Conservation (phyloP, 306 rosid species). For the Fagus crenata region DNA sequence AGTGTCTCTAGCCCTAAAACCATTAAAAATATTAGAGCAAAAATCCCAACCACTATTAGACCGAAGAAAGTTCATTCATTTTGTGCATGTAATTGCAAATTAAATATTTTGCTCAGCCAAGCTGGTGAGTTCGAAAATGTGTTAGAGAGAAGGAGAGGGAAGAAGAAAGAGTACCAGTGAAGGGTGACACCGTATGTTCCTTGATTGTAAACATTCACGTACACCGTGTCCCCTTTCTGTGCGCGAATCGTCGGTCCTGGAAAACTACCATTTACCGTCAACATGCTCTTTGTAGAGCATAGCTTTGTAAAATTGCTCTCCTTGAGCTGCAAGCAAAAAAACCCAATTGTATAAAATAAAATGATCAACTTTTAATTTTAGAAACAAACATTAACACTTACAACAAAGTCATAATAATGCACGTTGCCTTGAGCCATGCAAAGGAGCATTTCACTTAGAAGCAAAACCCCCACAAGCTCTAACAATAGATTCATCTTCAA, state of each 20-base stretch:
- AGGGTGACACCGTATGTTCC: slow-evolving; percentile 11
- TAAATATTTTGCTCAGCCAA: background rate
- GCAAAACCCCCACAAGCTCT: background rate
- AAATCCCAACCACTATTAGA: too few relatives aligned
- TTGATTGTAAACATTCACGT: slow-evolving; percentile 12
- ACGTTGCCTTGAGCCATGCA: background rate
- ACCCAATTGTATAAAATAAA: background rate
- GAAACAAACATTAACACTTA: slow-evolving; percentile 2
- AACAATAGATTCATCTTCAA: background rate
- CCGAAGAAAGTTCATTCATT: too few relatives aligned
- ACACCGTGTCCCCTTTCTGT: slow-evolving; percentile 9
- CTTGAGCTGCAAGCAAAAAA: background rate
- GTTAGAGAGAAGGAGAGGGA: background rate
- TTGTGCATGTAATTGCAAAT: too few relatives aligned
- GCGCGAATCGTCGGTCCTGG: slow-evolving; percentile 4
- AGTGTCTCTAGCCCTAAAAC: too few relatives aligned
- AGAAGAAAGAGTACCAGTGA: slow-evolving; percentile 6
- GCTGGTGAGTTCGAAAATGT: background rate
- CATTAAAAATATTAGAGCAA: too few relatives aligned
- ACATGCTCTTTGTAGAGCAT: slow-evolving; percentile 2
- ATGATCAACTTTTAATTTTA: background rate
- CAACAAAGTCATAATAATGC: slow-evolving; percentile 18
- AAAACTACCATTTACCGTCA: slow-evolving; percentile 6
- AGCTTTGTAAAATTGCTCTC: slow-evolving; percentile 9
- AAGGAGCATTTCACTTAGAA: background rate